Percentiles rank a stretch among this genome's conserved stretches.
Evolutionary conservation across 225 moss, liverwort and hornwort species (phyloP).

Genomic region (Asterella californica): DNA sequence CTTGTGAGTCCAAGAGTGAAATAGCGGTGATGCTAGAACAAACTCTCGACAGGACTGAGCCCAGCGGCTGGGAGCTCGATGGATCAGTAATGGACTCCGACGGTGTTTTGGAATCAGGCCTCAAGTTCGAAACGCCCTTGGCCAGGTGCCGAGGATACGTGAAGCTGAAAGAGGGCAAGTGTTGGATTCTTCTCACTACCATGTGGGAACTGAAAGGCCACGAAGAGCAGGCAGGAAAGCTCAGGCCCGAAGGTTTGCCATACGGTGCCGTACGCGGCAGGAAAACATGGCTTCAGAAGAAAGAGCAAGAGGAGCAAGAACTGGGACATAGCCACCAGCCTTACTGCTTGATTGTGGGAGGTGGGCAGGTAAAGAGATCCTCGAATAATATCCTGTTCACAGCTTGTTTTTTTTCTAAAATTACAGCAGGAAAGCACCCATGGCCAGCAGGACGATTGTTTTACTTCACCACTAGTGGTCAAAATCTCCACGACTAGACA

Average conservation of each 20-base stretch:
- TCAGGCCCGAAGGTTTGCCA: not conserved
- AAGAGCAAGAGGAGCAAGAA: conserved; percentile 34
- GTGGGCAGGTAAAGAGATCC: conserved; percentile 8
- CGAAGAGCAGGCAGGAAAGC: conserved; percentile 13
- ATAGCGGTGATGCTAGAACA: conserved; percentile 14
- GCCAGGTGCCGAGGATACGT: conserved; percentile 16
- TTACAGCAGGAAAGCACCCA: no score
- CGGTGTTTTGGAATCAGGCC: not conserved
- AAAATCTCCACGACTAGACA: not conserved
- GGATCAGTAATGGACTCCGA: not conserved
- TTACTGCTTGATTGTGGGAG: conserved; percentile 28
- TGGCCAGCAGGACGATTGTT: not conserved
- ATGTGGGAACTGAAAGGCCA: conserved; percentile 21
- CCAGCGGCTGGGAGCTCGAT: conserved; percentile 10
- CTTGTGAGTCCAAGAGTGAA: conserved; percentile 18
- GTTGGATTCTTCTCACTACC: conserved; percentile 13
- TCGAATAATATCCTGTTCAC: not conserved
- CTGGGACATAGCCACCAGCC: conserved; percentile 37
- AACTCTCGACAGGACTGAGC: not conserved
- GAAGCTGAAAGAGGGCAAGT: conserved; percentile 21
- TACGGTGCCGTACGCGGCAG: not conserved
- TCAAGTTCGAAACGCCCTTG: conserved; percentile 14
- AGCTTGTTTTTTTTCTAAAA: not conserved
- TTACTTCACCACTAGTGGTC: not conserved
- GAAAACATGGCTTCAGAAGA: conserved; percentile 33